Evolutionary conservation across 768 basidiomycete species (phyloP).

Genomic region (Hortiboletus flavorubellus): DNA sequence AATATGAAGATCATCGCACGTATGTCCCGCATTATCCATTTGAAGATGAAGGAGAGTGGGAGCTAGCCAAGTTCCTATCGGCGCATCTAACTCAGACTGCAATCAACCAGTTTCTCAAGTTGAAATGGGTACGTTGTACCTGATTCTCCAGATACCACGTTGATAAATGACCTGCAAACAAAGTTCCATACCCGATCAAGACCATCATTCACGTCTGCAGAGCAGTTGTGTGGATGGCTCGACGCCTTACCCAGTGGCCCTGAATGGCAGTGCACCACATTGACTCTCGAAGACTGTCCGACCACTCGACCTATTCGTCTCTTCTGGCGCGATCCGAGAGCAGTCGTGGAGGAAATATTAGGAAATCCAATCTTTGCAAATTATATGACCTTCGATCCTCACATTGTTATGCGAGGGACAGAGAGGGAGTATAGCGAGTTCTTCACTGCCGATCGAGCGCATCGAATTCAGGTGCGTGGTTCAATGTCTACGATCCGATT

Average conservation of each 20-base stretch:
- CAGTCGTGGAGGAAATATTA: not conserved
- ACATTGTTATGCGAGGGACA: not conserved
- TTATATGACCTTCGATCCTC: not conserved
- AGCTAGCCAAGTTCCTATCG: not conserved
- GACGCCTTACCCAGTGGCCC: not conserved
- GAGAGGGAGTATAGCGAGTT: not conserved
- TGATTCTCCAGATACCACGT: no score
- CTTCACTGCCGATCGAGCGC: not conserved
- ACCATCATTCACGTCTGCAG: not conserved
- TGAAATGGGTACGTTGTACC: not conserved
- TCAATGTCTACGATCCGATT: no score
- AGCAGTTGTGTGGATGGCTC: not conserved
- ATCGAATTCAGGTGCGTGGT: not conserved
- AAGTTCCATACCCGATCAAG: no score
- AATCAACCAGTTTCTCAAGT: not conserved
- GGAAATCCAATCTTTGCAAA: not conserved
- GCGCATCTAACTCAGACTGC: not conserved
- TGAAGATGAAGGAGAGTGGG: not conserved
- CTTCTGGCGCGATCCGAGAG: not conserved
- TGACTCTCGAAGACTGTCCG: not conserved
- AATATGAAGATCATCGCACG: not conserved
- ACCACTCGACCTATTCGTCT: not conserved
- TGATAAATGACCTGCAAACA: not conserved
- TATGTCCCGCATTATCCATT: not conserved
- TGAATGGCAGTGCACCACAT: not conserved